A percentile compares a stretch with the other conserved stretches of the same genome.
phyloP scores from a whole-genome alignment of 1,284 basidiomycete species.

The Cutaneotrichosporon spelunceum region DNA sequence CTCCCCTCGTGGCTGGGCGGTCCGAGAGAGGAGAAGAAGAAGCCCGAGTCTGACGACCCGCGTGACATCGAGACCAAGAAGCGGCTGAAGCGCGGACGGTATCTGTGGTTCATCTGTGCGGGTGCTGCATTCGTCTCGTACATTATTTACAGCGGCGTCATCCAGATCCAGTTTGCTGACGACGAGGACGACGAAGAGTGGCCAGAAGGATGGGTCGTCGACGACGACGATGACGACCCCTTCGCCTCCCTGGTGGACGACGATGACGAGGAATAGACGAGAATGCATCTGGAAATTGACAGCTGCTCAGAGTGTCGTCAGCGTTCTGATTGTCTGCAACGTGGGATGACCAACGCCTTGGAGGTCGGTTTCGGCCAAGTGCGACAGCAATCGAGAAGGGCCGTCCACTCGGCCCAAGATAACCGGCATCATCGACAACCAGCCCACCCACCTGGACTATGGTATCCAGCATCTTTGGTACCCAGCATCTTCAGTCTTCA shows the following conservation, averaged over 20 bases:
- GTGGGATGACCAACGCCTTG: background rate
- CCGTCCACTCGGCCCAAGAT: background rate
- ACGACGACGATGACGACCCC: constrained; percentile 12
- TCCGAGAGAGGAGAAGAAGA: background rate
- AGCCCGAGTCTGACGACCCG: background rate
- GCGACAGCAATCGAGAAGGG: background rate
- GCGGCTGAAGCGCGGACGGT: constrained; percentile 36
- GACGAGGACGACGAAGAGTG: constrained; percentile 29
- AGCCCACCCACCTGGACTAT: background rate
- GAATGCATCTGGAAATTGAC: background rate
- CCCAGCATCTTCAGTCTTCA: background rate
- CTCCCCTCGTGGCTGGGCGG: constrained; percentile 11
- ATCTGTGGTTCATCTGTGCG: constrained; percentile 43
- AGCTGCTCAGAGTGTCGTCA: background rate
- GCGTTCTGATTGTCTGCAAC: background rate
- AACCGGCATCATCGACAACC: background rate
- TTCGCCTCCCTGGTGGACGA: background rate
- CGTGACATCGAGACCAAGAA: constrained; percentile 29
- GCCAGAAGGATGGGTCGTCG: constrained; percentile 20
- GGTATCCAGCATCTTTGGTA: background rate
- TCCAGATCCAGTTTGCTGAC: constrained; percentile 34
- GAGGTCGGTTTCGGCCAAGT: constrained; percentile 1
- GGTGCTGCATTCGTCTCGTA: constrained; percentile 39
- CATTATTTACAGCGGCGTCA: constrained; percentile 37
- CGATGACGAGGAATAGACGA: background rate